Evolutionary conservation across 2,329 filamentous ascomycete genomes (phyloP).

Genomic region (Scopulariopsis brevicaulis): DNA sequence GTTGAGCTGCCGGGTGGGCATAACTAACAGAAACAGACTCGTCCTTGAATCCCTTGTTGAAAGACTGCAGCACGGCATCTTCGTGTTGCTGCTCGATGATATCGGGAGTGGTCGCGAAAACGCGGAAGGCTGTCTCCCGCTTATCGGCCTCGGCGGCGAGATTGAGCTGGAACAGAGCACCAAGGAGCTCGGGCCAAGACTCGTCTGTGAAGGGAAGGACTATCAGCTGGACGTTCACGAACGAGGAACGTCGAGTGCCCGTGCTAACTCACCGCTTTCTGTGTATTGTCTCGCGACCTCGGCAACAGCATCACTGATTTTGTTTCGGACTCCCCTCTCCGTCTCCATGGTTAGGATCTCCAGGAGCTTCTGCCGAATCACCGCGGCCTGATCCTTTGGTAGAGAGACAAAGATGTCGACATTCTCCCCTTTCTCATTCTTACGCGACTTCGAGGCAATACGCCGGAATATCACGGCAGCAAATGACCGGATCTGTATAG

Average conservation of each 20-base stretch:
- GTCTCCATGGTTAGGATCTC: conserved; percentile 64
- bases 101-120: conserved; percentile 87
- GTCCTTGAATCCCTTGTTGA: conserved; percentile 87
- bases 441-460: conserved; percentile 81
- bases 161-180: conserved; percentile 78
- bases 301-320: conserved; percentile 94
- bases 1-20: neutral
- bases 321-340: conserved; percentile 70
- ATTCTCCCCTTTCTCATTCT: conserved; percentile 58
- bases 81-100: conserved; percentile 96
- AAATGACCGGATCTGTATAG: conserved; percentile 69
- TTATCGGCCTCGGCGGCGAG: conserved; percentile 74
- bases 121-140: conserved; percentile 86
- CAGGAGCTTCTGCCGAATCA: conserved; percentile 76
- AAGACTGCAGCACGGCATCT: conserved; percentile 77
- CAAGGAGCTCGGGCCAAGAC: conserved; percentile 81
- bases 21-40: conserved; percentile 60
- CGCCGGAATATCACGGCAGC: conserved; percentile 88
- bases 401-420: conserved; percentile 82
- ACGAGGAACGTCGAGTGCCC: neutral
- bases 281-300: conserved; percentile 92
- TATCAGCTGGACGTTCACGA: neutral
- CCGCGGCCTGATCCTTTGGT: conserved; percentile 57
- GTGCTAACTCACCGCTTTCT: conserved; percentile 59
- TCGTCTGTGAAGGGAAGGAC: conserved; percentile 45